Evolutionary conservation across 2,329 filamentous ascomycete species (phyloP).

Genomic region (Pestalotiopsis fici): DNA sequence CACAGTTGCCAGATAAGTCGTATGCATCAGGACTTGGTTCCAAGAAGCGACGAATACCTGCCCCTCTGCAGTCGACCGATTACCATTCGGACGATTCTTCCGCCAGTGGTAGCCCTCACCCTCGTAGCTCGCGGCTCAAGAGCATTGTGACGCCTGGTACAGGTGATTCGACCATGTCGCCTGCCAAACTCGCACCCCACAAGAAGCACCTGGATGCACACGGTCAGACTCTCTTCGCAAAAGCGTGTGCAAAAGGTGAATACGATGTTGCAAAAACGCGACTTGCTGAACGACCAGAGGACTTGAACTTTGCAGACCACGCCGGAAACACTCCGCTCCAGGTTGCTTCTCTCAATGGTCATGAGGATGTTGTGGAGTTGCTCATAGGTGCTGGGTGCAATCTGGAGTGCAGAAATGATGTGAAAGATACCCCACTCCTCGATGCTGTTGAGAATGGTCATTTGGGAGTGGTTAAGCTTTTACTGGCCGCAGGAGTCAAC

Average conservation of each 20-base stretch:
- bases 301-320: slow-evolving; percentile 87
- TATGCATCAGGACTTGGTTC: slow-evolving; percentile 52
- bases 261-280: slow-evolving; percentile 76
- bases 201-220: slow-evolving; percentile 92
- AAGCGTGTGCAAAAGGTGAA: slow-evolving; percentile 85
- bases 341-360: slow-evolving; percentile 86
- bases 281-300: slow-evolving; percentile 77
- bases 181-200: slow-evolving; percentile 69
- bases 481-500: slow-evolving; percentile 86
- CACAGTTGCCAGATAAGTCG: slow-evolving; percentile 57
- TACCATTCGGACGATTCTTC: slow-evolving; percentile 71
- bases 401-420: slow-evolving; percentile 75
- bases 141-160: slow-evolving; percentile 57
- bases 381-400: slow-evolving; percentile 84
- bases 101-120: slow-evolving; percentile 59
- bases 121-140: slow-evolving; percentile 59
- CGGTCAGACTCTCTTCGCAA: slow-evolving; percentile 86
- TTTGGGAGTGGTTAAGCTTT: slow-evolving; percentile 79
- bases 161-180: slow-evolving; percentile 62
- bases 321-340: slow-evolving; percentile 96
- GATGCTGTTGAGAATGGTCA: slow-evolving; percentile 97
- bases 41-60: slow-evolving; percentile 64
- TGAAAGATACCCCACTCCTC: slow-evolving; percentile 90
- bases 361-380: slow-evolving; percentile 83
- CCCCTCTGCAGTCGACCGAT: slow-evolving; percentile 62